Evolutionary conservation across 2,329 filamentous ascomycete genomes (phyloP), one percentile per base, ranked within the genome.

Genomic region (Microdochium bolleyi): DNA sequence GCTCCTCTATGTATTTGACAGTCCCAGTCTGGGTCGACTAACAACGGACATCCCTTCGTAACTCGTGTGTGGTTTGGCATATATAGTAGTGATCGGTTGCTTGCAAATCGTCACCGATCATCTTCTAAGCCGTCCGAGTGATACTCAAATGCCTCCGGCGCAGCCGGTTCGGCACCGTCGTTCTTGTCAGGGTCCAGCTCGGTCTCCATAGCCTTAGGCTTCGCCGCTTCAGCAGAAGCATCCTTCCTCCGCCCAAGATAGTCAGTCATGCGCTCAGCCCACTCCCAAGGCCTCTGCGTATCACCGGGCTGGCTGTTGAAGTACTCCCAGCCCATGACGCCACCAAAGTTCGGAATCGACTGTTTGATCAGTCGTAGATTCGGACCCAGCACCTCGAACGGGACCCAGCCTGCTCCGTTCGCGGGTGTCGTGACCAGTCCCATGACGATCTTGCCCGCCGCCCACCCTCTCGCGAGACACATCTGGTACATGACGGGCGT

Each of bases 261-360:
- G n/a, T 13, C 19, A 1, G 80, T 81, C 74, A 92, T 84, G 53
- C 75, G 76, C 48, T 76, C 77, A 1, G 85, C 86, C 88, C 88
- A 92, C 58, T 87, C 79, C 86, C 85, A 89, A 2, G 86, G 85
- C 53, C 73, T 70, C 27, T 75, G 73, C 49, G 68, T 67, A 24
- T 76, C 82, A 1, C 82, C 83, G 0, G 85, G 84, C 52, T 82
- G 66, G 48, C 80, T 77, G 68, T 91, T 91, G 70, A 89, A 92
- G 62, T 90, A 92, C 68, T 94, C 89, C 89, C 89, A 92, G 2
- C 87, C 88, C 83, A 91, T 91, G 0, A 92, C 84, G 1, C 89
- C 89, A 1, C 87, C 89, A 63, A 92, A 91, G 2, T 70, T 72
- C 2, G 79, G 76, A 60, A 85, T 87, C 58, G 77, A 78, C 24